These are phyloP conservation scores for Sambucus nigra DNA, from an alignment of 129 eudicot species.

Conservation along the genomic window DNA sequence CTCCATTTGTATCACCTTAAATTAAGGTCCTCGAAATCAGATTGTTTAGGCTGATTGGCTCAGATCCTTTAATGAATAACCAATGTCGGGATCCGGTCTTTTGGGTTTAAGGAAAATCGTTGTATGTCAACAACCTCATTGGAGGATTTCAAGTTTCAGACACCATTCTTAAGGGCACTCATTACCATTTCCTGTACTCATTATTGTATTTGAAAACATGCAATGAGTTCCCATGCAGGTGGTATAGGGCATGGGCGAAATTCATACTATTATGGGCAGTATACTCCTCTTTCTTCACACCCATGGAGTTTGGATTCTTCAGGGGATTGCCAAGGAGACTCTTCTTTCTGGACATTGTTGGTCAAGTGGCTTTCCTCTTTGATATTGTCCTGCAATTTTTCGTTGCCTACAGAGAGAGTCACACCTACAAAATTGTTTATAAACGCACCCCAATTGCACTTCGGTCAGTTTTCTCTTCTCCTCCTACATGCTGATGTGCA, in stretches of 20 bases:
- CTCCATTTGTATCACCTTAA: too few relatives aligned
- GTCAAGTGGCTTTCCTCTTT: conserved; percentile 72
- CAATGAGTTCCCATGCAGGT: conserved; percentile 86
- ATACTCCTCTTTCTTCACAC: conserved; percentile 91
- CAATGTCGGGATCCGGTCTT: too few relatives aligned
- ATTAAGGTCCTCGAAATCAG: too few relatives aligned
- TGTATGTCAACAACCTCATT: too few relatives aligned
- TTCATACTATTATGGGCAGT: conserved; percentile 87
- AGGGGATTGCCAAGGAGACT: conserved; percentile 75
- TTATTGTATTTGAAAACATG: too few relatives aligned
- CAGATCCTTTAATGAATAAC: too few relatives aligned
- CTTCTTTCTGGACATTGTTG: conserved; percentile 60
- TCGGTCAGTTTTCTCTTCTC: conserved; percentile 38
- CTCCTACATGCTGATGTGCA: background rate
- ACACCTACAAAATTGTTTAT: conserved; percentile 70
- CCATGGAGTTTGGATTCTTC: conserved; percentile 96
- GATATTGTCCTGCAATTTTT: conserved; percentile 83
- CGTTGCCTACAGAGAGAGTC: conserved; percentile 74
- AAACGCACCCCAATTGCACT: conserved; percentile 58
- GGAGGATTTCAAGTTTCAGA: too few relatives aligned
- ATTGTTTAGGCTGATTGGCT: too few relatives aligned
- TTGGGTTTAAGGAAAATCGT: too few relatives aligned
- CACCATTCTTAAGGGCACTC: too few relatives aligned
- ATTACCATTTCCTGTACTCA: too few relatives aligned
- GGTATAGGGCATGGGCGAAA: conserved; percentile 78